A percentile compares a stretch with the other conserved stretches of the same genome.
Evolutionary conservation across 148 eudicot species (phyloP).

Genomic region (Vaccinium corymbosum): DNA sequence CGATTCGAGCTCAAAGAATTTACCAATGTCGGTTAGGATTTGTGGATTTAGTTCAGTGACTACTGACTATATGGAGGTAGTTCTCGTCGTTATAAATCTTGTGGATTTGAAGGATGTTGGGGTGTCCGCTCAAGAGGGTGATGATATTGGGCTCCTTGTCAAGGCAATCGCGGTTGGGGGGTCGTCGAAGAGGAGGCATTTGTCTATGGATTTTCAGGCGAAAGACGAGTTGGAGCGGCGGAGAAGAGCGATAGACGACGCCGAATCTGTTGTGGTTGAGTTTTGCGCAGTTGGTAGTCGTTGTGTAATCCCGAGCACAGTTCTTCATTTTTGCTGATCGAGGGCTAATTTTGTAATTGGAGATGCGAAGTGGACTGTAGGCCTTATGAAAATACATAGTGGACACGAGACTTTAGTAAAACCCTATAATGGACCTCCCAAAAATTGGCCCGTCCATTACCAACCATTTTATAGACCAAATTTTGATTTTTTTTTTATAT

Average conservation of each 20-base stretch:
- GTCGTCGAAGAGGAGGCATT: constrained; percentile 42
- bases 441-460: too few relatives aligned
- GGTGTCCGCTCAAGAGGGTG: constrained; percentile 27
- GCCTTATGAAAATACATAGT: too few relatives aligned
- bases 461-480: too few relatives aligned
- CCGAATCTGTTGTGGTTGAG: constrained; percentile 84
- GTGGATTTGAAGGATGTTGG: constrained; percentile 29
- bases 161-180: constrained; percentile 48
- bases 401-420: too few relatives aligned
- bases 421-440: too few relatives aligned
- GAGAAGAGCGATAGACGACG: constrained; percentile 64
- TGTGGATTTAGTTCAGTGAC: constrained; percentile 43
- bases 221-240: constrained; percentile 23
- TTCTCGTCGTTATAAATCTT: constrained; percentile 39
- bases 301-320: constrained; percentile 46
- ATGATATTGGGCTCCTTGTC: constrained; percentile 44
- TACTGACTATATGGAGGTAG: constrained; percentile 32
- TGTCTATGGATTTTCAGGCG: constrained; percentile 74
- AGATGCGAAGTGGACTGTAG: too few relatives aligned
- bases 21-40: constrained; percentile 16
- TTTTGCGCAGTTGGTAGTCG: constrained; percentile 72
- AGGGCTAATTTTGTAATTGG: too few relatives aligned
- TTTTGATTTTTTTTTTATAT: too few relatives aligned
- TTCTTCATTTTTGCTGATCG: too few relatives aligned
- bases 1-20: constrained; percentile 52